These are phyloP conservation scores for Exobasidium rhododendri DNA, from an alignment of 1,284 basidiomycete species.

Conservation along the genomic window DNA sequence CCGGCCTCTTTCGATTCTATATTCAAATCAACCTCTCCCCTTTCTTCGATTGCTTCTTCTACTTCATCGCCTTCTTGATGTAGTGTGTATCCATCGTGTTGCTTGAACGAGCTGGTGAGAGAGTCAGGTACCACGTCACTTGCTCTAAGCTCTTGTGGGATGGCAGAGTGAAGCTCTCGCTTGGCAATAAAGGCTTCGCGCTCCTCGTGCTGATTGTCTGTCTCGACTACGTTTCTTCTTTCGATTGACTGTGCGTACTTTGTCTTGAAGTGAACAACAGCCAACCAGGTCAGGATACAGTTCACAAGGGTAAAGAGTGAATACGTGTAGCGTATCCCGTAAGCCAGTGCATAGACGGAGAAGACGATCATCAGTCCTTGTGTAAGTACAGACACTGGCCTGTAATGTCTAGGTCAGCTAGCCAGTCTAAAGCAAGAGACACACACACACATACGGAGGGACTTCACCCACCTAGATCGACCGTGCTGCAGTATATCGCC, in stretches of 20 bases:
- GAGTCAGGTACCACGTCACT: background rate
- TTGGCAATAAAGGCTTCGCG: background rate
- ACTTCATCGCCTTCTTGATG: background rate
- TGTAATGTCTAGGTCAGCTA: too few species aligned
- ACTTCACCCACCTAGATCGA: conserved; percentile 15
- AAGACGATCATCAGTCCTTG: background rate
- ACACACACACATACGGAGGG: background rate
- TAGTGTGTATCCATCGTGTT: background rate
- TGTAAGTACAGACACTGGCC: background rate
- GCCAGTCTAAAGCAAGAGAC: too few species aligned
- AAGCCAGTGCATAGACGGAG: conserved; percentile 23
- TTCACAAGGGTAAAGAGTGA: conserved; percentile 32
- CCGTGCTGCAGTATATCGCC: conserved; percentile 24
- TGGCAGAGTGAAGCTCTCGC: background rate
- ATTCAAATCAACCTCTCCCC: background rate
- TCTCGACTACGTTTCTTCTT: background rate
- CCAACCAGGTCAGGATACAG: conserved; percentile 15
- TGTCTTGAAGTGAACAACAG: background rate
- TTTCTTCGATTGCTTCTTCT: conserved; percentile 3
- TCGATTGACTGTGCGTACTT: background rate
- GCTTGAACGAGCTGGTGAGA: background rate
- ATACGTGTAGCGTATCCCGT: conserved; percentile 35
- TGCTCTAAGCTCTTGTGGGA: background rate
- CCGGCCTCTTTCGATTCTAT: background rate
- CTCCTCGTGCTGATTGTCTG: background rate